Percentiles rank a stretch among this genome's conserved stretches.
These are phyloP conservation scores for Leptodermis oblonga DNA, from an alignment of 257 asterid genomes.

Conservation along the genomic window DNA sequence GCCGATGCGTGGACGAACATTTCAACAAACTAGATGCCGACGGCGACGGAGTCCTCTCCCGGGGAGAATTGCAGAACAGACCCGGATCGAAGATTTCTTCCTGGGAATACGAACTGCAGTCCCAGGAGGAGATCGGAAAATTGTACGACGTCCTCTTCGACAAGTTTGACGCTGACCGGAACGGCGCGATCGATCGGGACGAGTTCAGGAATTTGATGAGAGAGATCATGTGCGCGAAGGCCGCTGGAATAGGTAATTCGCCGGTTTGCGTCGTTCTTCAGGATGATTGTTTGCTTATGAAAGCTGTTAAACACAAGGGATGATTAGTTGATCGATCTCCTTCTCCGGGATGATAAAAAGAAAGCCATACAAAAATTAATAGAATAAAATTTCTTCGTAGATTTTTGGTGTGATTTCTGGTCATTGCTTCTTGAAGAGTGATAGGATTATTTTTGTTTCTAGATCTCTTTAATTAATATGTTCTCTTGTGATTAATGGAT, in stretches of 20 bases:
- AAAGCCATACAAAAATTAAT: neutral
- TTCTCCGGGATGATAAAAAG: neutral
- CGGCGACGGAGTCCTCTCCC: conserved; percentile 47
- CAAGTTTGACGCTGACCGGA: conserved; percentile 41
- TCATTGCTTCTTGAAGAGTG: neutral
- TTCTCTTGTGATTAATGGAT: neutral
- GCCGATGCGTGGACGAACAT: conserved; percentile 39
- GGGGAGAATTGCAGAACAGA: conserved; percentile 44
- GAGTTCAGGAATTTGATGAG: conserved; percentile 38
- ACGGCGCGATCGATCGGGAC: conserved; percentile 39
- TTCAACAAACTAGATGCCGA: conserved; percentile 48
- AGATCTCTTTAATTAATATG: neutral
- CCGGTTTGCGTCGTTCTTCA: conserved; percentile 58
- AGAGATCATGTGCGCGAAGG: conserved; percentile 65
- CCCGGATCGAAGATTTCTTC: conserved; percentile 38
- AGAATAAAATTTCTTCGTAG: neutral
- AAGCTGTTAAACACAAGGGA: conserved; percentile 42
- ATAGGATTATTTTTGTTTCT: neutral
- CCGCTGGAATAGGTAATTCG: conserved; percentile 57
- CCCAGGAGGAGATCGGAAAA: conserved; percentile 44
- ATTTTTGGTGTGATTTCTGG: neutral
- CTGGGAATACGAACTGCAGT: conserved; percentile 46
- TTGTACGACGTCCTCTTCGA: conserved; percentile 40
- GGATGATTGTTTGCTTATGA: conserved; percentile 62
- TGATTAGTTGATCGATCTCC: too few species aligned